Percentiles rank a stretch among this genome's conserved stretches.
Conservation (phyloP, 2,329 filamentous ascomycete genomes). For the Paecilomyces variotii region DNA sequence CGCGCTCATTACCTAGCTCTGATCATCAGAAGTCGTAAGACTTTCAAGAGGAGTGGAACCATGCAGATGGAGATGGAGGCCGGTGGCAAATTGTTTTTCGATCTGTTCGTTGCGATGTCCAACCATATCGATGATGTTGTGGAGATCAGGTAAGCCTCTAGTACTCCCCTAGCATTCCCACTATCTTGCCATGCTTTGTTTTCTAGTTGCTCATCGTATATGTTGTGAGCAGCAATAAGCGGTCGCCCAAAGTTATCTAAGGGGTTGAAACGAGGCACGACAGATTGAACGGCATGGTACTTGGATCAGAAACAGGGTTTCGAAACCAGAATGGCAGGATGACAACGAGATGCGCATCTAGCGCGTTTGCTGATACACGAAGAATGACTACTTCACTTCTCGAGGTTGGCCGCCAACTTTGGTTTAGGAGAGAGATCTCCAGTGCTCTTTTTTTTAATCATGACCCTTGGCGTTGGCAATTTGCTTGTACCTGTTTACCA, state of each 20-base stretch:
- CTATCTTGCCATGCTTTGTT: too few species aligned
- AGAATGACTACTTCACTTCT: conserved; percentile 28
- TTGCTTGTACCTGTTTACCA: conserved; percentile 16
- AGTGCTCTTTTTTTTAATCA: conserved; percentile 23
- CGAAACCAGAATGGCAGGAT: conserved; percentile 29
- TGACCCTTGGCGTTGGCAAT: conserved; percentile 21
- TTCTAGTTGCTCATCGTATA: too few species aligned
- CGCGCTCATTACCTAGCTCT: conserved; percentile 95
- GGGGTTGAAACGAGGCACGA: conserved; percentile 16
- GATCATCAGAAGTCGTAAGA: conserved; percentile 94
- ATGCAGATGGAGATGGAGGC: conserved; percentile 99
- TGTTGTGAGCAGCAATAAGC: conserved; percentile 36
- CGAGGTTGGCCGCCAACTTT: conserved; percentile 41
- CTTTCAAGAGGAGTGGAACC: conserved; percentile 95
- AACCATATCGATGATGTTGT: conserved; percentile 96
- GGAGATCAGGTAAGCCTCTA: conserved; percentile 62
- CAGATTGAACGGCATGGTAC: conserved; percentile 25
- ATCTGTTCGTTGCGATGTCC: conserved; percentile 96
- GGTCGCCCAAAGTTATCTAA: conserved; percentile 49
- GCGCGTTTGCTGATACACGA: conserved; percentile 15
- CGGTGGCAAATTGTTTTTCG: conserved; percentile 92
- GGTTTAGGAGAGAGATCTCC: conserved; percentile 30
- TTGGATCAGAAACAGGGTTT: conserved; percentile 17
- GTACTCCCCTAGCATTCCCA: background rate
- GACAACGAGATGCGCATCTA: conserved; percentile 17